Evolutionary conservation across 306 rosid genomes (phyloP), one percentile per base, ranked within the genome.

Genomic region (Dryas alaskensis): DNA sequence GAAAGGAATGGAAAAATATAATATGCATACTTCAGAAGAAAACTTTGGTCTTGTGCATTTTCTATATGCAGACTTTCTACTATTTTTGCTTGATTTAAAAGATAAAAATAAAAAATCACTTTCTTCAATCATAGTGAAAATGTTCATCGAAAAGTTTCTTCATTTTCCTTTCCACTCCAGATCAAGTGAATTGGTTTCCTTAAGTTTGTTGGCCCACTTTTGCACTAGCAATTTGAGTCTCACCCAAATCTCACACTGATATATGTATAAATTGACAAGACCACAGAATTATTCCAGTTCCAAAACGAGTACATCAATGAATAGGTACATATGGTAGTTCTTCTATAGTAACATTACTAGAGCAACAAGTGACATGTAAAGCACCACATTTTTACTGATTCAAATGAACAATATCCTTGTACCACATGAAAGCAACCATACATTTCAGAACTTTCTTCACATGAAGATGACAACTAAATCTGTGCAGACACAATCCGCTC

Each of bases 401-500:
- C 65, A 57, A 55, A 69, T 22, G 10, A 40, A 43, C 51, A 64
- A 64, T 64, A 27, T 10, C 3, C 39, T 25, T 71, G 65, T 10
- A 54, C 43, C 31, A 57, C 40, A 55, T 44, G 31, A n/a, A n/a
- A 22, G 14, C 40, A 54, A 78, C 51, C 47, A 83, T 19, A 22
- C 63, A 65, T 58, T 66, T 50, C 14, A 60, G 22, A 49, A 50
- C 61, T 71, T 42, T 16, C 47, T 54, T 59, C 12, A 68, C 25
- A 42, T 2, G 67, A 74, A 9, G n/a, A 43, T 9, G 51, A 40
- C 6, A 25, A 51, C 67, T 57, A 72, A 60, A 22, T 27, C 47
- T 78, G 60, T 76, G 70, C 67, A 76, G 73, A 79, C 59, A 67
- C 55, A 40, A 81, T 72, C 70, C 55, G 14, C 37, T 64, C 27